Percentiles rank a stretch among this genome's conserved stretches.
Conservation (phyloP, 257 asterid genomes). For the Solanum stenotomum region DNA sequence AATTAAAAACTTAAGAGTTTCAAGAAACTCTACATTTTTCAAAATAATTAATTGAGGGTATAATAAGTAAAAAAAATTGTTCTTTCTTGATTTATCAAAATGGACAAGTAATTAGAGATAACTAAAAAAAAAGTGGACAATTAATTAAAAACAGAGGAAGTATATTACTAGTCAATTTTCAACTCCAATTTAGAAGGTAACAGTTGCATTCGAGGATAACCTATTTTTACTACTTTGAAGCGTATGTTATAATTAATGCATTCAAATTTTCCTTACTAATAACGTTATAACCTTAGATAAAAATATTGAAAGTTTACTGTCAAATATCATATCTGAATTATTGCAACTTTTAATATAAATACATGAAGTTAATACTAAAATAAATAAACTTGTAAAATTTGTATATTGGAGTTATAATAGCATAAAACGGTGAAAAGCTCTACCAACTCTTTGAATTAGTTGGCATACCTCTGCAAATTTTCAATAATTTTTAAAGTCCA, state of each 20-base stretch:
- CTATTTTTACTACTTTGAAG: neutral
- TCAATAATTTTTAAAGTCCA: neutral
- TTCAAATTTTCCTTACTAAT: neutral
- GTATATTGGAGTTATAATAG: neutral
- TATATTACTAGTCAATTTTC: neutral
- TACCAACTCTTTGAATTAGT: neutral
- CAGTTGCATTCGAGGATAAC: neutral
- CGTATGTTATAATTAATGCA: neutral
- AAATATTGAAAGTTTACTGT: too few species aligned
- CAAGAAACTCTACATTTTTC: too few species aligned
- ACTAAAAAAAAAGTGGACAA: too few species aligned
- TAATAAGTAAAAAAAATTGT: too few species aligned
- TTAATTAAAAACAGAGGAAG: accelerated
- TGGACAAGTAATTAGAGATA: too few species aligned
- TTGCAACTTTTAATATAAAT: neutral
- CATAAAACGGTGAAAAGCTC: neutral
- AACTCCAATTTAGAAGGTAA: neutral
- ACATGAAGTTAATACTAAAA: neutral
- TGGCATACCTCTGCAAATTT: neutral
- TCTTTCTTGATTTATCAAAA: too few species aligned
- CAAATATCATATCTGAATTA: neutral
- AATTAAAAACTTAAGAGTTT: too few species aligned
- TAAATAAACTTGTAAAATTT: neutral
- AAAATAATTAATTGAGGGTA: too few species aligned
- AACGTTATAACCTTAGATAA: neutral